Percentiles rank a stretch among this genome's conserved stretches.
phyloP scores from a whole-genome alignment of 306 rosid genomes.

The Vachellia pachyceras region DNA sequence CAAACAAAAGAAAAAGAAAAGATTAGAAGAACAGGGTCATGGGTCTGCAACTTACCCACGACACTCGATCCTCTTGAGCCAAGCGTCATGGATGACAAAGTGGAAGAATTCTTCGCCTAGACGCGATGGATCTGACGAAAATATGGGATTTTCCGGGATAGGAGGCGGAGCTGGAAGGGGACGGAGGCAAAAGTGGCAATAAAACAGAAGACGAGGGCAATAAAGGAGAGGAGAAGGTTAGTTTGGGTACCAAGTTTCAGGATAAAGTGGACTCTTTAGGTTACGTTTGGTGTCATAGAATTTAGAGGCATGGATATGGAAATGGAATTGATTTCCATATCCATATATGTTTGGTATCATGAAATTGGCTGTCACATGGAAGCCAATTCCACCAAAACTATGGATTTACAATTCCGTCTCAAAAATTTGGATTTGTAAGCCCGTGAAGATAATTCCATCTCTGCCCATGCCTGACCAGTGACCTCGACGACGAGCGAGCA shows the following conservation, averaged over 20 bases:
- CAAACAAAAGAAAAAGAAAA: background rate
- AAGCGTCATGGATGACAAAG: constrained; percentile 70
- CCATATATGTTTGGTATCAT: no score
- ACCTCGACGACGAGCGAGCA: no score
- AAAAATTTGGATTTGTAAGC: no score
- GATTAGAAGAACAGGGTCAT: background rate
- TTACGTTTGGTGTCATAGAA: no score
- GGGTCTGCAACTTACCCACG: constrained; percentile 61
- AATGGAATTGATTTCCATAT: no score
- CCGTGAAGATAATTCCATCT: no score
- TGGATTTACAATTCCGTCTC: no score
- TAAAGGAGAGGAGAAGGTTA: background rate
- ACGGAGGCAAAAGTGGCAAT: constrained; percentile 40
- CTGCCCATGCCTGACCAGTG: no score
- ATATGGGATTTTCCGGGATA: background rate
- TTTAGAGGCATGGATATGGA: no score
- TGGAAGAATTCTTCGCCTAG: constrained; percentile 2
- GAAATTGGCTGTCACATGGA: no score
- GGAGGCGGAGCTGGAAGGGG: constrained; percentile 8
- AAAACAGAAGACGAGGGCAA: constrained; percentile 28
- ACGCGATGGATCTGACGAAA: constrained; percentile 53
- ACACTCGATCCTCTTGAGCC: constrained; percentile 80
- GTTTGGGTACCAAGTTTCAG: background rate
- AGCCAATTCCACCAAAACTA: no score
- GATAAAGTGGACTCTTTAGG: background rate